Evolutionary conservation across 2,329 filamentous ascomycete species (phyloP).

Genomic region (Arthrobotrys pseudoclavata): DNA sequence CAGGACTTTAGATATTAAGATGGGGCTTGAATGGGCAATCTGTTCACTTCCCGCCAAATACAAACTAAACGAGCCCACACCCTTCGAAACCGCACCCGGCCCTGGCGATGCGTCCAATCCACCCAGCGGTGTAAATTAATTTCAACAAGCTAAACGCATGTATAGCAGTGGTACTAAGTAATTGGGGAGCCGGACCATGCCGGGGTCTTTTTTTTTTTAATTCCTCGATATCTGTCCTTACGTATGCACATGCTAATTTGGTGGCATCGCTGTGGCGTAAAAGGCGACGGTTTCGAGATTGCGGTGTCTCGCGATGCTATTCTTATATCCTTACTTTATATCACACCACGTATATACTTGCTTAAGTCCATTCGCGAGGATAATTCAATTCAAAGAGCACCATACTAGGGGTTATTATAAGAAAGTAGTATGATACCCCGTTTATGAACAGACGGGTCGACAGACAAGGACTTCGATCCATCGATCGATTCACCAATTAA

Average conservation of each 20-base stretch:
- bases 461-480: too few relatives aligned
- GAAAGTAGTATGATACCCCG: too few relatives aligned
- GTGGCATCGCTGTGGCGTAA: slow-evolving; percentile 41
- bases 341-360: neutral
- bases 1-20: slow-evolving; percentile 60
- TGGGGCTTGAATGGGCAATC: slow-evolving; percentile 59
- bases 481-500: too few relatives aligned
- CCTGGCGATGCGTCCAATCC: slow-evolving; percentile 42
- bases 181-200: slow-evolving; percentile 16
- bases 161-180: neutral
- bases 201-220: slow-evolving; percentile 1
- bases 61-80: slow-evolving; percentile 37
- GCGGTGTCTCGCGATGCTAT: slow-evolving; percentile 22
- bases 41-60: slow-evolving; percentile 56
- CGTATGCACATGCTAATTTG: slow-evolving; percentile 52
- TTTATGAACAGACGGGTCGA: too few relatives aligned
- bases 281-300: slow-evolving; percentile 13
- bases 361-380: neutral
- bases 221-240: slow-evolving; percentile 53
- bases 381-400: too few relatives aligned
- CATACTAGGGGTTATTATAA: too few relatives aligned
- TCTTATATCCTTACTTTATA: slow-evolving; percentile 17
- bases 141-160: neutral
- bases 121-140: slow-evolving; percentile 17
- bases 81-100: slow-evolving; percentile 21